Base-by-base conservation (phyloP, 345 rosid genomes). In the Boechera retrofracta region DNA sequence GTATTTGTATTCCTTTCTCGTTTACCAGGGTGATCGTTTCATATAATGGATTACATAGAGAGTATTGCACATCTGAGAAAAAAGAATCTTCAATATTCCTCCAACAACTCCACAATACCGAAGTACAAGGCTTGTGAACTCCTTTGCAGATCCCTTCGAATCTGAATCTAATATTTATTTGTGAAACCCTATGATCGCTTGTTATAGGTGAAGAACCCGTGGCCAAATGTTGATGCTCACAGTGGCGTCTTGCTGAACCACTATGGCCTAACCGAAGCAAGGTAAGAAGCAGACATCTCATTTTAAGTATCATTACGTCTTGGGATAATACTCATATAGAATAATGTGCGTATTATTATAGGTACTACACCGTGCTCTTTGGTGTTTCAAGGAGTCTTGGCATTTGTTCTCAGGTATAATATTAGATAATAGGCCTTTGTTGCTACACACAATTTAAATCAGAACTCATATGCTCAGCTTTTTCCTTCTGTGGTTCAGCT, bases 141-240 rank as follows among this genome's bases (percentile, higher is more conserved):
- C 4, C 5, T 12, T 18, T 18, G 13, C 18, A 7, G 15, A 6
- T 31, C 61, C 16, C 6, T 16, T 48, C 1, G 1, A 41, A 41
- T 3, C 10, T 41, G 44, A 10, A 41, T 41, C 10, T 21, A 52
- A 16, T 11, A 54, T 31, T 29, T 13, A 13, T 32, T 38, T 38
- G 16, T 4, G 29, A 38, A 72, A 69, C 42, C 60, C 24, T 62
- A 68, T 33, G 70, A 54, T 77, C 55, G 28, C 47, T 69, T 85
- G 67, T 68, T 82, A 71, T 29, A 95, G 99, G 99, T 96, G 38
- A 96, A 93, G 84, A 96, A 91, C 83, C 97, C 99, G 3, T 96
- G 99, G 99, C 99, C 98, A 32, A 89, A 91, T 84, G 99, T 96
- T 68, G 99, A 96, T 87, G 98, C 99, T 54, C 98, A 96, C 84